A percentile compares a stretch with the other conserved stretches of the same genome.
Conservation (phyloP, 495 filamentous ascomycete genomes). For the Penicillium argentinense region DNA sequence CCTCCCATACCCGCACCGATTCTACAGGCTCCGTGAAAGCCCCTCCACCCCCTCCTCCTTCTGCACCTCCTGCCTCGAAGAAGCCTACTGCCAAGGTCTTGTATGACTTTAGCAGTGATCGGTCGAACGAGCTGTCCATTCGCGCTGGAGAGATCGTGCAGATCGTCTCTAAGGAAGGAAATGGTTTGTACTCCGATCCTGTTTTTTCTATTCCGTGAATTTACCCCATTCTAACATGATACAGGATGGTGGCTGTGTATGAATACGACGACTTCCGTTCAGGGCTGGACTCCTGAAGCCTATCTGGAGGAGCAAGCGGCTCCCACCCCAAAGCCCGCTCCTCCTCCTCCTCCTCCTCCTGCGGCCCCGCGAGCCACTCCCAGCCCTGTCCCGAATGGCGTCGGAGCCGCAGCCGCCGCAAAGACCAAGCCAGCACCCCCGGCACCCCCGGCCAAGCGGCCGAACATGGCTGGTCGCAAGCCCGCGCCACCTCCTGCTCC, state of each 20-base stretch:
- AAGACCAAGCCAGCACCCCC: conserved; percentile 74
- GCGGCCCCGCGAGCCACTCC: conserved; percentile 49
- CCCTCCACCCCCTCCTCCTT: conserved; percentile 70
- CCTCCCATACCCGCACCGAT: conserved; percentile 53
- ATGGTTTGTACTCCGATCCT: conserved; percentile 61
- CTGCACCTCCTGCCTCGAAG: conserved; percentile 60
- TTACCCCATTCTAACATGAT: conserved; percentile 21
- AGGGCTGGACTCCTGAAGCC: conserved; percentile 91
- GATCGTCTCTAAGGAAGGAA: conserved; percentile 83
- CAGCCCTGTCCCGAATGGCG: conserved; percentile 49
- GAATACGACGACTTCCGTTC: conserved; percentile 56
- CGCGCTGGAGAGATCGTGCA: conserved; percentile 76
- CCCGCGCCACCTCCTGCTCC: conserved; percentile 61
- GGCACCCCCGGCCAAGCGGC: conserved; percentile 85
- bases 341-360: conserved; percentile 63
- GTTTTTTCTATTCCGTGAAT: neutral
- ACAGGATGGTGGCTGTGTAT: conserved; percentile 94
- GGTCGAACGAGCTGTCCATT: conserved; percentile 75
- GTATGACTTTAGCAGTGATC: conserved; percentile 84
- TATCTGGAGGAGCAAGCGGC: conserved; percentile 79
- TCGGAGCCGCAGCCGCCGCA: conserved; percentile 50
- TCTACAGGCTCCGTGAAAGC: conserved; percentile 57
- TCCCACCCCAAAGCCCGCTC: conserved; percentile 44
- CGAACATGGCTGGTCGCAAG: conserved; percentile 63
- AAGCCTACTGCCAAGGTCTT: conserved; percentile 80